Evolutionary conservation across 352 stramenopile genomes (phyloP).

Genomic region (Globisporangium emineosum): DNA sequence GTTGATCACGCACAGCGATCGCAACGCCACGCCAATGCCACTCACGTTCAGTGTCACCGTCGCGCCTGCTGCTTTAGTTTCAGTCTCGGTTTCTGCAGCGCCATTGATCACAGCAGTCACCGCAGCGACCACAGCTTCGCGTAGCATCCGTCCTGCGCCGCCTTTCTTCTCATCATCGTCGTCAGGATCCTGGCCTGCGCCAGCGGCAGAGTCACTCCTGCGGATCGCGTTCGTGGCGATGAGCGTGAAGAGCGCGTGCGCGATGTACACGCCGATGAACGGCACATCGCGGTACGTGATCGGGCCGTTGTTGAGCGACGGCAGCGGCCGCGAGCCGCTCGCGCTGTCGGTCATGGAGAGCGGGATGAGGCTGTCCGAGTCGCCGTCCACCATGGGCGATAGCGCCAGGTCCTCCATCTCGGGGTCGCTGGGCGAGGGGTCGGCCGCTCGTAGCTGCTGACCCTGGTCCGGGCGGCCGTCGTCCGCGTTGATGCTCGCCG

Average conservation of each 20-base stretch:
- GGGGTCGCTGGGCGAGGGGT: slow-evolving; percentile 14
- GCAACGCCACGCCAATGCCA: slow-evolving; percentile 52
- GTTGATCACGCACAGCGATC: slow-evolving; percentile 67
- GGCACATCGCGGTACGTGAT: slow-evolving; percentile 60
- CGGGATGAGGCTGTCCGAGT: slow-evolving; percentile 52
- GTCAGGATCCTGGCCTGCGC: slow-evolving; percentile 1
- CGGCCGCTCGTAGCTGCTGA: not conserved
- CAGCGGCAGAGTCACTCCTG: slow-evolving; percentile 18
- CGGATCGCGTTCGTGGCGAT: slow-evolving; percentile 43
- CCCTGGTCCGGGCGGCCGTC: not conserved
- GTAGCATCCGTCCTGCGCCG: slow-evolving; percentile 11
- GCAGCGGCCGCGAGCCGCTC: slow-evolving; percentile 51
- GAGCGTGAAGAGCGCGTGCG: slow-evolving; percentile 54
- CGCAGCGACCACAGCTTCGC: slow-evolving; percentile 16
- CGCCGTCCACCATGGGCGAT: slow-evolving; percentile 40
- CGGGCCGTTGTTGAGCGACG: slow-evolving; percentile 55
- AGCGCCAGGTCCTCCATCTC: slow-evolving; percentile 61
- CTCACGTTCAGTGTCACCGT: slow-evolving; percentile 26
- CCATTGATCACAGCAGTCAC: not conserved
- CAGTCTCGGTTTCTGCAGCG: not conserved
- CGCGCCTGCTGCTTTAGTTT: not conserved
- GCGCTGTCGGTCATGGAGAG: slow-evolving; percentile 67
- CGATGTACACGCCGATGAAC: slow-evolving; percentile 44
- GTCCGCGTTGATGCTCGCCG: slow-evolving; percentile 17
- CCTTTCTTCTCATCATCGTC: not conserved